These are phyloP conservation scores for Didymella pinodella DNA, from an alignment of 2,329 filamentous ascomycete species.

Conservation along the genomic window DNA sequence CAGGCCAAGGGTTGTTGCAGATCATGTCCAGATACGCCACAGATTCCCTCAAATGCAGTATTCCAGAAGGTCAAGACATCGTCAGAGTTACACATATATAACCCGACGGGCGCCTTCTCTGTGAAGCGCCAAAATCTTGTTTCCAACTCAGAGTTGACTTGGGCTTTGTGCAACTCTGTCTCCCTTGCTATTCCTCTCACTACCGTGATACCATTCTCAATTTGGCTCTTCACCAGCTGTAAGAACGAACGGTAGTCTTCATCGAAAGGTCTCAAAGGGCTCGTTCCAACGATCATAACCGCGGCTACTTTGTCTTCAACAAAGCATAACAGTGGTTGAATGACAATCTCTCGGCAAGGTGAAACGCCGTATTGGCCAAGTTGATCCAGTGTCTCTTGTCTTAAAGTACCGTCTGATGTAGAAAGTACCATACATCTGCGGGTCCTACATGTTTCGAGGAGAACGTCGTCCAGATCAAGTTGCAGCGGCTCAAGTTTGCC, in stretches of 20 bases:
- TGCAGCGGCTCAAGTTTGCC: neutral
- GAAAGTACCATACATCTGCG: conserved; percentile 2
- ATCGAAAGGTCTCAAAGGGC: conserved; percentile 78
- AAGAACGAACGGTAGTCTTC: conserved; percentile 80
- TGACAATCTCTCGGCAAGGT: conserved; percentile 74
- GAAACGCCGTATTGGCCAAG: conserved; percentile 77
- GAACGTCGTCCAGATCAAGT: neutral
- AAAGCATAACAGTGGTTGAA: conserved; percentile 79
- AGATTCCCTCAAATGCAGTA: conserved; percentile 74
- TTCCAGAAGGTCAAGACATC: conserved; percentile 80
- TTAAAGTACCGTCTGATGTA: neutral
- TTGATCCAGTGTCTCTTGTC: neutral
- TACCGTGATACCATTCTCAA: conserved; percentile 71
- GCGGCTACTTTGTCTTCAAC: conserved; percentile 75
- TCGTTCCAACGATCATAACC: conserved; percentile 78
- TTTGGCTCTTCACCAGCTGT: conserved; percentile 73
- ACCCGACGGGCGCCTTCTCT: conserved; percentile 80
- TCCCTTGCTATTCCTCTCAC: conserved; percentile 82
- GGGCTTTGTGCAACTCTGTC: conserved; percentile 77
- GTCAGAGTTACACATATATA: conserved; percentile 76
- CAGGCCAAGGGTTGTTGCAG: conserved; percentile 71
- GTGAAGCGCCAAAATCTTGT: conserved; percentile 82
- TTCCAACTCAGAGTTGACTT: conserved; percentile 75
- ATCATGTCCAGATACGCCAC: conserved; percentile 65
- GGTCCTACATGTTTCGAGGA: conserved; percentile 4